Evolutionary conservation across 305 asterid genomes (phyloP).

Genomic region (Solanum hybrid): DNA sequence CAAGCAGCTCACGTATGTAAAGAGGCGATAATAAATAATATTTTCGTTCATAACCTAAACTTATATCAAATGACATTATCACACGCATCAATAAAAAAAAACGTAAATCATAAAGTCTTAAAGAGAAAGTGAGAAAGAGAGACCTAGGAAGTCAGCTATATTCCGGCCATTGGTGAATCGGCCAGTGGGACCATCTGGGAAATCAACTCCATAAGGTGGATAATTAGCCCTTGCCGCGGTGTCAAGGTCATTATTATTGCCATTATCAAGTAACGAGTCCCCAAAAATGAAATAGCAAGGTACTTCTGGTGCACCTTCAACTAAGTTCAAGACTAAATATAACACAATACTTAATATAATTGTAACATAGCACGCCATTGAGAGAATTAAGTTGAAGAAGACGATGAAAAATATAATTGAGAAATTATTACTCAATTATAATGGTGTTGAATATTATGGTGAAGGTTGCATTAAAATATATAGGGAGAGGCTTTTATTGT

Average conservation of each 20-base stretch:
- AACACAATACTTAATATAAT: neutral
- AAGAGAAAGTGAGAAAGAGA: neutral
- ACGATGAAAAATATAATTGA: neutral
- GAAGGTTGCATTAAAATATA: neutral
- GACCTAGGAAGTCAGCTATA: neutral
- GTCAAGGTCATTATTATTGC: slow-evolving; percentile 1
- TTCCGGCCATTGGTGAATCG: slow-evolving; percentile 1
- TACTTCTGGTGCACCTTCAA: slow-evolving; percentile 4
- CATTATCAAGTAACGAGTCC: slow-evolving; percentile 9
- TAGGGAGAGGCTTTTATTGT: neutral
- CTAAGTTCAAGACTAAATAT: neutral
- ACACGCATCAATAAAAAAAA: neutral
- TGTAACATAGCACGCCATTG: neutral
- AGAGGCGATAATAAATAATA: neutral
- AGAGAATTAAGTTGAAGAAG: neutral
- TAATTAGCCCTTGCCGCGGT: slow-evolving; percentile 3
- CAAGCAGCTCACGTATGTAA: neutral
- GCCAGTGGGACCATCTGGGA: slow-evolving; percentile 2
- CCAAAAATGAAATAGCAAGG: slow-evolving; percentile 10
- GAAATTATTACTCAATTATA: neutral
- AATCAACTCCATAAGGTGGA: slow-evolving; percentile 6
- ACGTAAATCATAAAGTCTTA: too few species aligned
- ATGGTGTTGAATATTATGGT: neutral
- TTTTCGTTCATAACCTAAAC: neutral
- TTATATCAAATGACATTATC: neutral